These are phyloP conservation scores for Geosmithia flava DNA, from an alignment of 2,329 filamentous ascomycete species.

Conservation along the genomic window DNA sequence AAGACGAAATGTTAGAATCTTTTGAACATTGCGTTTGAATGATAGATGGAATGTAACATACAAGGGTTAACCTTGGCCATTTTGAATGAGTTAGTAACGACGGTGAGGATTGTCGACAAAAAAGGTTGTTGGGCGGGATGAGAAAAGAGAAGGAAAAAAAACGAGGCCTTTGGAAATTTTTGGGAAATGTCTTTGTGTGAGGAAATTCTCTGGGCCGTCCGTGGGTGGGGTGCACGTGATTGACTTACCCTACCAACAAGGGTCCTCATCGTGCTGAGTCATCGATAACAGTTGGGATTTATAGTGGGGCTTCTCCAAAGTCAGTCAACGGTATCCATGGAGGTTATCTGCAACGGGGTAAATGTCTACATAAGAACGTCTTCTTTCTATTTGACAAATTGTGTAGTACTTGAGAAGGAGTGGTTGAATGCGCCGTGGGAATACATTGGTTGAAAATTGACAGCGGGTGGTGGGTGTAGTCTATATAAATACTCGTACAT, in stretches of 20 bases:
- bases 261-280: background rate
- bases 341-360: too few species aligned
- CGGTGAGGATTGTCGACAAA: slow-evolving; percentile 14
- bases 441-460: too few species aligned
- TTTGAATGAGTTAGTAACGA: slow-evolving; percentile 25
- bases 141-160: slow-evolving; percentile 2
- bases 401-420: too few species aligned
- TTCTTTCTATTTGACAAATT: too few species aligned
- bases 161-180: slow-evolving; percentile 2
- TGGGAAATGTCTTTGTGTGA: slow-evolving; percentile 12
- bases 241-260: slow-evolving; percentile 1
- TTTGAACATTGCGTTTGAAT: background rate
- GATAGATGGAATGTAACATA: slow-evolving; percentile 19
- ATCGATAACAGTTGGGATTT: background rate
- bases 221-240: slow-evolving; percentile 19
- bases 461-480: too few species aligned
- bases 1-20: background rate
- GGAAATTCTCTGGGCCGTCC: slow-evolving; percentile 10
- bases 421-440: too few species aligned
- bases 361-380: too few species aligned
- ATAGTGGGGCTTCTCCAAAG: background rate
- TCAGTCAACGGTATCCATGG: too few species aligned
- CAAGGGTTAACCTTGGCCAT: slow-evolving; percentile 62
- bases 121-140: slow-evolving; percentile 2
- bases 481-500: background rate